Conservation (phyloP, 164 flowering plant species). For the Nymphaea colorata region DNA sequence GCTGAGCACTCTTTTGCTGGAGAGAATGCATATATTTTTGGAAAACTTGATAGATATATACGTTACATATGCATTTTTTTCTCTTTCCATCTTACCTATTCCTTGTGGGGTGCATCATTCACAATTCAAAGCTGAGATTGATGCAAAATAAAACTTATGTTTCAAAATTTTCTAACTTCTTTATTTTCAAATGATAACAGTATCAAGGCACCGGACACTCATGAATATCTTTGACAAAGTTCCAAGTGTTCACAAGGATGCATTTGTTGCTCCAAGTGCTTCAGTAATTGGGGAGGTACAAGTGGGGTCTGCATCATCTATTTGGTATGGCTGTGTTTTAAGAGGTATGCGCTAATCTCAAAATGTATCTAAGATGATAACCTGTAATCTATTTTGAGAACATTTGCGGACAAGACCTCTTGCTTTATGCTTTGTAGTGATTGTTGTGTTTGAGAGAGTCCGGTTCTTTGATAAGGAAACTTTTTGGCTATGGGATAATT, state of each 20-base stretch:
- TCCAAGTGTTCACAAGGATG: constrained; percentile 67
- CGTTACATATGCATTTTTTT: too few species aligned
- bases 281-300: constrained; percentile 80
- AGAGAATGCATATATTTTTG: too few species aligned
- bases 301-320: constrained; percentile 67
- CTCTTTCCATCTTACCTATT: not conserved
- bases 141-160: not conserved
- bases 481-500: too few species aligned
- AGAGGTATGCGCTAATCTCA: constrained; percentile 50
- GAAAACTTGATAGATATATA: too few species aligned
- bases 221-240: constrained; percentile 88
- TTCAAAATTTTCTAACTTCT: not conserved
- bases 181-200: constrained; percentile 20
- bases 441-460: too few species aligned
- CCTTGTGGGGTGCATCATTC: not conserved
- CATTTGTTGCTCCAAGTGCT: constrained; percentile 93
- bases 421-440: too few species aligned
- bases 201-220: constrained; percentile 87
- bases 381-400: not conserved
- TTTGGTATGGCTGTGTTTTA: constrained; percentile 94
- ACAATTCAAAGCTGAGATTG: not conserved
- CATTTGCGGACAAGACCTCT: too few species aligned
- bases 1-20: too few species aligned
- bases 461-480: too few species aligned
- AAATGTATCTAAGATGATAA: not conserved